Evolutionary conservation across 2,329 filamentous ascomycete species (phyloP), one percentile per base, ranked within the genome.

Genomic region (Clonostachys rosea): DNA sequence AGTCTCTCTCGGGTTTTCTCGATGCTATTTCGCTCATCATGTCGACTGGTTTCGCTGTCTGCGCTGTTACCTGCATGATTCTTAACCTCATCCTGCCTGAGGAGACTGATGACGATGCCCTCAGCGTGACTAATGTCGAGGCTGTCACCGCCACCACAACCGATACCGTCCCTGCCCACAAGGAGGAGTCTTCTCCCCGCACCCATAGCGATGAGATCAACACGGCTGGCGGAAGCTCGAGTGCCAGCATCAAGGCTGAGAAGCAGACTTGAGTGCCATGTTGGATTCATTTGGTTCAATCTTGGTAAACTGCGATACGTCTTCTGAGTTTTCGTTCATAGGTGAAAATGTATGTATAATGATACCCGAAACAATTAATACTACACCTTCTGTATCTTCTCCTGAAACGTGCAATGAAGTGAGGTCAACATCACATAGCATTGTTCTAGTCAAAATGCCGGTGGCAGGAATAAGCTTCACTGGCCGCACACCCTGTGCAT

Each of bases 1-100:
- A 74, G 50, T 75, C 79, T 5, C 77, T 92, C 3, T 68, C 75
- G 42, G 89, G 89, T 3, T 90, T 94, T 65, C 77, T 87, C 49
- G 84, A 91, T 56, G 87, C 88, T 45, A 83, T 90, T 49, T 75
- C 77, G 5, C 69, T 91, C 39, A 73, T 91, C 48, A 84, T 90
- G 79, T 79, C 86, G 66, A 90, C 86, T 0, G 86, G 87, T 1
- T 88, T 87, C 52, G 84, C 85, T 1, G 74, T 95, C 17, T 86
- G 87, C 0, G 91, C 87, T 0, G 77, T 91, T 20, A 61, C 91
- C 39, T 82, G 82, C 44, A 74, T 94, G 59, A 64, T 88, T 18
- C 72, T 96, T 44, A 95, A 95, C 61, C 64, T 94, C 44, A 54
- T 81, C 0, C 67, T 95, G 14, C 80, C 84, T 0, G 84, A 89